Percentiles rank a stretch among this genome's conserved stretches.
Evolutionary conservation across 1,139 yeast species (phyloP).

Genomic region (Pichia sp.): DNA sequence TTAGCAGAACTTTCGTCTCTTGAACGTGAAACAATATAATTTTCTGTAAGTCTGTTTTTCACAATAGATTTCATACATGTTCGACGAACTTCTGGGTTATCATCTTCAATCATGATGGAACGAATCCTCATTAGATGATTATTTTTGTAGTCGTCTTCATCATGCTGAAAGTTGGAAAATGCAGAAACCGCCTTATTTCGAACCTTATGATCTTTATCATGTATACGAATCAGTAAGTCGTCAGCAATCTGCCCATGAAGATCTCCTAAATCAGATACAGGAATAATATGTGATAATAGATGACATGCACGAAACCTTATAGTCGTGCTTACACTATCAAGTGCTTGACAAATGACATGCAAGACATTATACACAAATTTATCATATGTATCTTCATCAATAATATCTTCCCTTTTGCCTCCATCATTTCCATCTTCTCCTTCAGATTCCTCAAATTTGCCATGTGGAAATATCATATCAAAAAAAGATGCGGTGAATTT

Average conservation of each 20-base stretch:
- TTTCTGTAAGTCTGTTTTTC: slow-evolving; percentile 45
- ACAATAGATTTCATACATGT: slow-evolving; percentile 70
- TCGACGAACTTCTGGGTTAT: slow-evolving; percentile 82
- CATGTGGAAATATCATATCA: slow-evolving; percentile 32
- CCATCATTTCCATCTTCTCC: slow-evolving; percentile 14
- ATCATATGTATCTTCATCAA: slow-evolving; percentile 28
- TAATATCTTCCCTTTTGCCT: slow-evolving; percentile 14
- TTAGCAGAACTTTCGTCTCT: slow-evolving; percentile 69
- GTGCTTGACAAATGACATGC: slow-evolving; percentile 62
- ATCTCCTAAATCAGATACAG: slow-evolving; percentile 50
- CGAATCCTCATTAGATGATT: slow-evolving; percentile 48
- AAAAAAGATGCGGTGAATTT: slow-evolving; percentile 67
- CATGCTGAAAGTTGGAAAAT: slow-evolving; percentile 66
- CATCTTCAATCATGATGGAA: slow-evolving; percentile 61
- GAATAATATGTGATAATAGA: slow-evolving; percentile 63
- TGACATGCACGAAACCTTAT: slow-evolving; percentile 82
- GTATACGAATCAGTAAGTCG: slow-evolving; percentile 53
- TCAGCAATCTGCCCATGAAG: slow-evolving; percentile 68
- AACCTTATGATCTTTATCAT: slow-evolving; percentile 73
- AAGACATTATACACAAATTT: slow-evolving; percentile 55
- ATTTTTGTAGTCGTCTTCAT: slow-evolving; percentile 34
- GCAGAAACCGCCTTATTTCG: slow-evolving; percentile 80
- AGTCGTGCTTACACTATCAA: slow-evolving; percentile 64
- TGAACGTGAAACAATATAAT: slow-evolving; percentile 68
- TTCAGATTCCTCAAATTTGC: background rate